These are phyloP conservation scores for Monosporozyma aerobia DNA, from an alignment of 805 yeast species.

Conservation along the genomic window DNA sequence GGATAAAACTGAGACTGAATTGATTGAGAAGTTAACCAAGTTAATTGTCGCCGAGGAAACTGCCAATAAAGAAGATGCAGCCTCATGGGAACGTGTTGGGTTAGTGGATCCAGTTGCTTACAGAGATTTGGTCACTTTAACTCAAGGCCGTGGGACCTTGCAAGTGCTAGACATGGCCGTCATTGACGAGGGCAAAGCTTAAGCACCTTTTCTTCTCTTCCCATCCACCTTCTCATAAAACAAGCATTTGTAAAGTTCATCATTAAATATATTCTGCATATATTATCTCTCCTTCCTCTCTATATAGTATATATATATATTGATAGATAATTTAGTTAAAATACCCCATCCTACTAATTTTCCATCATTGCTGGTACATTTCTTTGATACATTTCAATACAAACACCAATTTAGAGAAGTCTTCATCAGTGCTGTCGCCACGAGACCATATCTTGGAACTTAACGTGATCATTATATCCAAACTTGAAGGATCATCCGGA, in stretches of 20 bases:
- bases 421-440: constrained; percentile 21
- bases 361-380: constrained; percentile 13
- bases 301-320: constrained; percentile 2
- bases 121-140: constrained; percentile 55
- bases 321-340: neutral
- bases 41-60: constrained; percentile 34
- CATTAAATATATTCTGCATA: neutral
- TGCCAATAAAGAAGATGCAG: constrained; percentile 8
- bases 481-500: constrained; percentile 5
- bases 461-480: constrained; percentile 33
- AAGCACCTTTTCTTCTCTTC: neutral
- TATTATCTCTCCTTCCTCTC: neutral
- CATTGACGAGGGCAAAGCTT: constrained; percentile 31
- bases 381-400: constrained; percentile 30
- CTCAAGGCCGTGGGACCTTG: constrained; percentile 51
- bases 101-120: constrained; percentile 82
- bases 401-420: constrained; percentile 40
- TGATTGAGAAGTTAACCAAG: constrained; percentile 35
- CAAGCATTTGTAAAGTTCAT: neutral
- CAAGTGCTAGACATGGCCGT: constrained; percentile 89
- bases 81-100: constrained; percentile 48
- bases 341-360: neutral
- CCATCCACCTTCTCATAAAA: neutral
- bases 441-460: constrained; percentile 40
- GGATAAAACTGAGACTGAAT: constrained; percentile 31